Evolutionary conservation across 2,329 filamentous ascomycete species (phyloP), one percentile per base, ranked within the genome.

Genomic region (Colletotrichum lindemuthianum): DNA sequence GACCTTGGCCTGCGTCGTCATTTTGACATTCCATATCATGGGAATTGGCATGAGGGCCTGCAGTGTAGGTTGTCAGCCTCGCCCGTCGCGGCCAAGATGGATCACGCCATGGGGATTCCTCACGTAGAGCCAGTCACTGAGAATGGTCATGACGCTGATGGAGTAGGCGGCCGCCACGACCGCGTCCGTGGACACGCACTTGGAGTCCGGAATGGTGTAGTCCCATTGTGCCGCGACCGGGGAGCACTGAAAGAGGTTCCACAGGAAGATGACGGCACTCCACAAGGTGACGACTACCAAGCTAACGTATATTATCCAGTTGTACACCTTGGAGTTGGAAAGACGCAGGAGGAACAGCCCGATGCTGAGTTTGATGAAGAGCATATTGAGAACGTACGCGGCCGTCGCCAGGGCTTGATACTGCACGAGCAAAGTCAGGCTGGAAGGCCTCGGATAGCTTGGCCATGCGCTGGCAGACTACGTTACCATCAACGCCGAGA

Each of bases 341-440:
- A 86, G 74, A 6, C 82, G 78, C 15, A 86, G 72, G 8, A 86
- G 77, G 65, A 85, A 85, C 63, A 86, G 74, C 39, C 79, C 81
- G 52, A 86, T 85, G 72, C 84, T 84, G 54, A 86, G 73, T 72
- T 87, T 87, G 73, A 85, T 81, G 65, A 86, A 81, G 78, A 85
- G 81, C 83, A 87, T 86, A 65, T 84, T 78, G 9, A 81, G 67
- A 48, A 86, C 74, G 59, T 86, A 86, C 2, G 79, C 80, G 7
- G 78, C 81, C 1, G 83, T 82, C 10, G 82, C 81, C 36, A 86
- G 69, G 32, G 83, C 81, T 75, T 86, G 84, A 74, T 79, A 85
- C 78, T 84, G 43, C 39, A 48, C 45, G 24, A 1, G 24, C 8
- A 12, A 44, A n/a, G n/a, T 4, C 15, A 39, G 7, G 41, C 51